Evolutionary conservation across 2,329 filamentous ascomycete genomes (phyloP), one percentile per base, ranked within the genome.

Genomic region (Hypoxylon sp.): DNA sequence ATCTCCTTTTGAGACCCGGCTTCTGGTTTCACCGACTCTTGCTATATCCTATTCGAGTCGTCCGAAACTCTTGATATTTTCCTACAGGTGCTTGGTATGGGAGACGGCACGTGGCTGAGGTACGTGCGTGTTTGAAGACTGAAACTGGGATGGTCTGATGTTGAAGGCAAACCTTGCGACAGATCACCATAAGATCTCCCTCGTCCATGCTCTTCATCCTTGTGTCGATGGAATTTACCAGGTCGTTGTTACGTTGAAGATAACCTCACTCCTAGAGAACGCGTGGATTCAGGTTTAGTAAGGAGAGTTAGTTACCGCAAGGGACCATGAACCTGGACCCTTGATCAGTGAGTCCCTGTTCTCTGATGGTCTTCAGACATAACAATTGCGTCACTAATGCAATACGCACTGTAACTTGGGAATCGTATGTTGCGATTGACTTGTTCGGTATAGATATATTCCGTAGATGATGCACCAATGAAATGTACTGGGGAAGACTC

Each of bases 141-240:
- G 69, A 72, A 70, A 72, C 69, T 57, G 35, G 46, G 55, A 53
- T 48, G 50, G 69, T 68, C 61, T 70, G 65, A 70, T 65, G 51
- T 60, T 56, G 32, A 62, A 56, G 57, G 53, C 35, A 42, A 53
- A 70, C 68, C 68, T 62, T 67, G 60, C 56, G 67, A 67, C 31
- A 42, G 67, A 72, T 72, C 62, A 68, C 32, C 51, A 61, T 65
- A 61, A 64, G 65, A 70, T 70, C 59, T 56, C 27, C 62, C n/a
- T 50, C n/a, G 37, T 17, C 56, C 64, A 51, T 59, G 53, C 29
- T 55, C 27, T 55, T 35, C 44, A 47, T 53, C 61, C 17, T 54
- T 55, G 42, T 44, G 44, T 42, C 19, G 21, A 46, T 44, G 46
- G 42, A 27, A 35, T 58, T 15, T 55, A 15, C 57, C 54, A 47